phyloP scores from a whole-genome alignment of 441 rosid species.

The Corymbia citriodora region DNA sequence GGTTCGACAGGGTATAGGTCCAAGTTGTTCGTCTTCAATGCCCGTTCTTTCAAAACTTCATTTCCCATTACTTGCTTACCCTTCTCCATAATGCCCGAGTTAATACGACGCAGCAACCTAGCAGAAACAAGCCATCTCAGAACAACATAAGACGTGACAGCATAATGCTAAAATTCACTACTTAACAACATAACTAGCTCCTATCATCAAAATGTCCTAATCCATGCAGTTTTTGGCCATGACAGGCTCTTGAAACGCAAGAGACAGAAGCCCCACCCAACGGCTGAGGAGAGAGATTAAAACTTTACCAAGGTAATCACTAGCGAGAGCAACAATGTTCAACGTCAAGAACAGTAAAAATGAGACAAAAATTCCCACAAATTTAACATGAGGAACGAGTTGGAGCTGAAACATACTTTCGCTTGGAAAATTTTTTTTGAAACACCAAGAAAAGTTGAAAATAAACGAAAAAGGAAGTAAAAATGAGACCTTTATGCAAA shows the following conservation, averaged over 20 bases:
- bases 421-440: too few species aligned
- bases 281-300: background rate
- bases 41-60: background rate
- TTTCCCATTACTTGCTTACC: background rate
- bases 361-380: background rate
- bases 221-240: background rate
- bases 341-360: background rate
- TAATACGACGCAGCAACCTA: background rate
- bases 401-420: too few species aligned
- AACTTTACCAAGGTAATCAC: background rate
- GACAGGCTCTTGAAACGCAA: background rate
- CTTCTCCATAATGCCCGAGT: background rate
- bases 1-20: background rate
- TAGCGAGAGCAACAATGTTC: background rate
- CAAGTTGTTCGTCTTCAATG: background rate
- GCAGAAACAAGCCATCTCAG: background rate
- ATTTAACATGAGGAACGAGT: background rate
- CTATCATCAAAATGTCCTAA: background rate
- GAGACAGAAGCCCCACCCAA: background rate
- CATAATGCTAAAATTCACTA: background rate
- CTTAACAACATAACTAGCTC: background rate
- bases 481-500: background rate
- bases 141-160: background rate
- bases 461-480: background rate
- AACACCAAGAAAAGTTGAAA: background rate